Conservation (phyloP, 164 flowering plant species). For the Chloranthus sessilifolius region DNA sequence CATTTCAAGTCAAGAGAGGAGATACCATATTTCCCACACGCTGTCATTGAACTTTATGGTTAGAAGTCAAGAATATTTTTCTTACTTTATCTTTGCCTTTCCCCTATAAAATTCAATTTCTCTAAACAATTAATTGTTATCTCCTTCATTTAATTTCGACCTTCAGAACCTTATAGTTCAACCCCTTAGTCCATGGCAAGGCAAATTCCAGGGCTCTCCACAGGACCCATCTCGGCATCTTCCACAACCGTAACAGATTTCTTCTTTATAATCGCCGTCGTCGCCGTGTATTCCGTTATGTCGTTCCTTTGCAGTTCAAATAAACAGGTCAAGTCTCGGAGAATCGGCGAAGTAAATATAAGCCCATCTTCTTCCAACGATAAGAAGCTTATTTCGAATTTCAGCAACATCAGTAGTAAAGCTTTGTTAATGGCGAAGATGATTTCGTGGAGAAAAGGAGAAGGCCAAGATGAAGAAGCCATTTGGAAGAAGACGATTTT, state of each 20-base stretch:
- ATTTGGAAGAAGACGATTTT: slow-evolving; percentile 64
- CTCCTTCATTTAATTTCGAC: too few relatives aligned
- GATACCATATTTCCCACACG: too few relatives aligned
- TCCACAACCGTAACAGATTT: neutral
- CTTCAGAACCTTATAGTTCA: too few relatives aligned
- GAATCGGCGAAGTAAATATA: neutral
- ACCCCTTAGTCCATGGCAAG: slow-evolving; percentile 16
- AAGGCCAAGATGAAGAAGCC: slow-evolving; percentile 13
- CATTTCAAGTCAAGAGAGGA: too few relatives aligned
- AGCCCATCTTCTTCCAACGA: neutral
- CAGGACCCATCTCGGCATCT: neutral
- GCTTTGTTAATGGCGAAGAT: slow-evolving; percentile 40
- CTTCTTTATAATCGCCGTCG: slow-evolving; percentile 8
- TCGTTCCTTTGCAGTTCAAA: slow-evolving; percentile 26
- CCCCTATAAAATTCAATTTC: too few relatives aligned
- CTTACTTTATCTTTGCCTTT: too few relatives aligned
- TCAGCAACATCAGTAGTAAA: slow-evolving; percentile 32
- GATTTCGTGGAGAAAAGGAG: slow-evolving; percentile 46
- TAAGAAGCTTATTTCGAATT: slow-evolving; percentile 10
- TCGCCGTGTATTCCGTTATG: slow-evolving; percentile 16
- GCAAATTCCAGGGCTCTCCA: neutral
- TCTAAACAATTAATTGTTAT: too few relatives aligned
- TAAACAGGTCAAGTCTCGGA: slow-evolving; percentile 4
- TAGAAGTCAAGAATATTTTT: too few relatives aligned
- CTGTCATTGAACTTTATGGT: too few relatives aligned